These are phyloP conservation scores for Epichloe sibirici DNA, from an alignment of 2,329 filamentous ascomycete genomes.

Conservation along the genomic window DNA sequence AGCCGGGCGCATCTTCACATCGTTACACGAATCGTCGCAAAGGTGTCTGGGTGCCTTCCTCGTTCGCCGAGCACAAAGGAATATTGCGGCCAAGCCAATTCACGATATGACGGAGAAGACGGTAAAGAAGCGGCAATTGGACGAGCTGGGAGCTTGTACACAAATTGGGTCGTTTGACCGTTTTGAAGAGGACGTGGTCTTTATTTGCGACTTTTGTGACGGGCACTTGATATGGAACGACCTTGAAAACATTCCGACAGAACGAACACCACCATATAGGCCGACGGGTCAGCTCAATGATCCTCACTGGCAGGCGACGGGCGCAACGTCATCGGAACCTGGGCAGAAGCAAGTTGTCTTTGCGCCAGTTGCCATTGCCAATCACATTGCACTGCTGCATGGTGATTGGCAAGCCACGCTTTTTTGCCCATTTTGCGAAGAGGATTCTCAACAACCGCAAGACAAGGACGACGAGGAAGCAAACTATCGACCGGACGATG, in stretches of 20 bases:
- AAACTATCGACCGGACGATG: conserved; percentile 33
- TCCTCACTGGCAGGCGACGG: conserved; percentile 41
- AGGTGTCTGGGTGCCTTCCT: conserved; percentile 46
- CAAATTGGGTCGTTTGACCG: conserved; percentile 42
- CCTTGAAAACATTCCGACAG: conserved; percentile 38
- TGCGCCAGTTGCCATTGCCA: conserved; percentile 44
- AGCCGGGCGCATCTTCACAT: conserved; percentile 41
- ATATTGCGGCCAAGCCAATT: conserved; percentile 3
- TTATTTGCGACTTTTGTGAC: conserved; percentile 50
- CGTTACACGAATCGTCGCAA: conserved; percentile 32
- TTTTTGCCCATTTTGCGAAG: conserved; percentile 45
- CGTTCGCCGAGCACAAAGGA: conserved; percentile 36
- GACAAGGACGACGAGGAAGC: conserved; percentile 40
- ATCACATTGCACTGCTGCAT: conserved; percentile 37
- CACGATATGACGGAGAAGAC: conserved; percentile 18
- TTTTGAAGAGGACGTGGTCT: conserved; percentile 42
- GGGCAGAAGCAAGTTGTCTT: conserved; percentile 41
- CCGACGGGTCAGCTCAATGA: conserved; percentile 10
- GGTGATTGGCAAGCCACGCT: conserved; percentile 41
- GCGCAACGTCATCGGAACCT: conserved; percentile 25
- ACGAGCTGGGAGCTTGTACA: conserved; percentile 40
- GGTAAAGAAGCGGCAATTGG: conserved; percentile 26
- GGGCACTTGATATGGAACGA: conserved; percentile 48
- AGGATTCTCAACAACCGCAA: conserved; percentile 30
- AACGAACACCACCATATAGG: conserved; percentile 22